phyloP scores from a whole-genome alignment of 78 protist genomes.

The Anaeramoeba flamelloides region DNA sequence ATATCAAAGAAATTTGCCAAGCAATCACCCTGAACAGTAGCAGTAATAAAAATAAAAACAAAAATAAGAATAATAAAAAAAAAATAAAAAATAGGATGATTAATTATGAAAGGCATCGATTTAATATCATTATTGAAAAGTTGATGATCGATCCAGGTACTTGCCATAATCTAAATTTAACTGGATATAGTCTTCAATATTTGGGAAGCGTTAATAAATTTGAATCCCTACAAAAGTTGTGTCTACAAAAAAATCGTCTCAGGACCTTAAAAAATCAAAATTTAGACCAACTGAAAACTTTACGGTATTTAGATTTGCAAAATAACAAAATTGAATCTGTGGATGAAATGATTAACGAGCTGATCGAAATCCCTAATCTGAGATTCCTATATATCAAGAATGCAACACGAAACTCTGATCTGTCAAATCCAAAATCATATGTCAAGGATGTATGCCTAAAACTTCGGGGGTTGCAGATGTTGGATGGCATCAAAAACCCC shows the following conservation, averaged over 20 bases:
- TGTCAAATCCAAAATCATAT: neutral
- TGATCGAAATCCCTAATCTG: neutral
- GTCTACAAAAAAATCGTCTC: neutral
- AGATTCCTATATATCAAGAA: neutral
- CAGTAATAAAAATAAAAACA: neutral
- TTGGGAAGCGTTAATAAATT: neutral
- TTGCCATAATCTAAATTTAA: neutral
- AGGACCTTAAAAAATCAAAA: neutral
- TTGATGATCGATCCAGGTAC: neutral
- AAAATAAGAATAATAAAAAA: neutral
- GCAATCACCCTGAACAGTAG: neutral
- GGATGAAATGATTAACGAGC: neutral
- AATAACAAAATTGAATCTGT: neutral
- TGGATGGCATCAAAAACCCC: neutral
- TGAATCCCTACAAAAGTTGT: neutral
- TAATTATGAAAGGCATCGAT: neutral
- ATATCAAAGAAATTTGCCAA: neutral
- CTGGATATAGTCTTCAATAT: neutral
- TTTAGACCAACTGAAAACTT: neutral
- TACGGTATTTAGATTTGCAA: neutral
- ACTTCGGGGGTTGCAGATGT: neutral
- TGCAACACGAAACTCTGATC: neutral
- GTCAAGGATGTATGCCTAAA: neutral
- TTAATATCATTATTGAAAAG: neutral
- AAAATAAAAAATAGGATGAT: neutral